These are phyloP conservation scores for Sporothrix schenckii DNA, from an alignment of 2,329 filamentous ascomycete species.

Conservation along the genomic window DNA sequence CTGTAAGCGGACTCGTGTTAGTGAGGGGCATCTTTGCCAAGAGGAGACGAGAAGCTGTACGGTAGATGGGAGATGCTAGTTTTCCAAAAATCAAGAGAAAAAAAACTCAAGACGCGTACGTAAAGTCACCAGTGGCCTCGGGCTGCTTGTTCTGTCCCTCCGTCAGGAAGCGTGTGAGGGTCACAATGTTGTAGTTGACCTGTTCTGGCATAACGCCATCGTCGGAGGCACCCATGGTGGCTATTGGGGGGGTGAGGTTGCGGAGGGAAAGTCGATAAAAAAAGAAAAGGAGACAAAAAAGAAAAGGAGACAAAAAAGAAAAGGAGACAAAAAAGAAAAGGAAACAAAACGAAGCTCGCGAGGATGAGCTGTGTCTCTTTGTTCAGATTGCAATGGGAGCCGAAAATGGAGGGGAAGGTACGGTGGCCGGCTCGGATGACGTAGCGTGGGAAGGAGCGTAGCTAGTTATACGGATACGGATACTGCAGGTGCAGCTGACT, in stretches of 20 bases:
- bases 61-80: not conserved
- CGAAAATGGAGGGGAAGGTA: not conserved
- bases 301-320: not conserved
- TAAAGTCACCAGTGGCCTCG: constrained; percentile 97
- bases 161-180: constrained; percentile 90
- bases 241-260: constrained; percentile 25
- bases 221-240: constrained; percentile 40
- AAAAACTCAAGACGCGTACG: constrained; percentile 48
- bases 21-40: not conserved
- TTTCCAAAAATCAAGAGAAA: constrained; percentile 43
- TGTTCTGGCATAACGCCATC: constrained; percentile 65
- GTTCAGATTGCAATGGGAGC: not conserved
- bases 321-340: not conserved
- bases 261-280: constrained; percentile 8
- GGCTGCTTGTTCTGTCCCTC: constrained; percentile 93
- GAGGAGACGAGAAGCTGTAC: not conserved
- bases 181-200: constrained; percentile 95
- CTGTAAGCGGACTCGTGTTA: constrained; percentile 49
- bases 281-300: not conserved
- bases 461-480: constrained; percentile 4
- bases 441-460: constrained; percentile 15
- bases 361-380: constrained; percentile 4
- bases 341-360: constrained; percentile 6
- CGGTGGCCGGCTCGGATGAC: not conserved
- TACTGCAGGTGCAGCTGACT: constrained; percentile 11